phyloP scores from a whole-genome alignment of 1,284 basidiomycete genomes.

The Somion occarium region DNA sequence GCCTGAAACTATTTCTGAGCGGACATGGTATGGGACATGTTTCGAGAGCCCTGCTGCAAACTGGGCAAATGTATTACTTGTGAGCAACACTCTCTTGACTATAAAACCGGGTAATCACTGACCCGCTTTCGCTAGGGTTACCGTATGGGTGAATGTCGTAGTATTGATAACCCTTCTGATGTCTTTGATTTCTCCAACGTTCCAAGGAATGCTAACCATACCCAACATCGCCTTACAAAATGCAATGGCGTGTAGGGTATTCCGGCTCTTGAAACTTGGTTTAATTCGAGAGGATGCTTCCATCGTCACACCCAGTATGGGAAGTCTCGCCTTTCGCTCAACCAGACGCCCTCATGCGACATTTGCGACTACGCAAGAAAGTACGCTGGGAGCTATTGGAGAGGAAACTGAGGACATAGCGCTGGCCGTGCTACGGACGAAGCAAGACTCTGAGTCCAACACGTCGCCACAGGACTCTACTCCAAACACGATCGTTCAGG shows the following conservation, averaged over 20 bases:
- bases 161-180: conserved; percentile 16
- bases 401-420: too few species aligned
- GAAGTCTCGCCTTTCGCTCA: too few species aligned
- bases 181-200: conserved; percentile 12
- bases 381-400: too few species aligned
- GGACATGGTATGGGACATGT: conserved; percentile 1
- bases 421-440: too few species aligned
- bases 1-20: background rate
- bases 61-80: conserved; percentile 4
- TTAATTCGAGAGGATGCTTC: conserved; percentile 19
- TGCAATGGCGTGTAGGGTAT: conserved; percentile 26
- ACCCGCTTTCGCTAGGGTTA: conserved; percentile 13
- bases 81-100: conserved; percentile 5
- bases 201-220: conserved; percentile 18
- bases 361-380: too few species aligned
- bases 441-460: too few species aligned
- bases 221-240: conserved; percentile 23
- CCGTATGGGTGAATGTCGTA: conserved; percentile 19
- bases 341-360: too few species aligned
- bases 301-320: too few species aligned
- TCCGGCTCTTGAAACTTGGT: conserved; percentile 18
- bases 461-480: too few species aligned
- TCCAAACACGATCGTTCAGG: too few species aligned
- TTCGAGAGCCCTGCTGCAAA: background rate
- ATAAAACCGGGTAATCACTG: background rate